Percentiles rank a stretch among this genome's conserved stretches.
phyloP scores from a whole-genome alignment of 2,329 filamentous ascomycete genomes.

The Fusarium lyarnte region DNA sequence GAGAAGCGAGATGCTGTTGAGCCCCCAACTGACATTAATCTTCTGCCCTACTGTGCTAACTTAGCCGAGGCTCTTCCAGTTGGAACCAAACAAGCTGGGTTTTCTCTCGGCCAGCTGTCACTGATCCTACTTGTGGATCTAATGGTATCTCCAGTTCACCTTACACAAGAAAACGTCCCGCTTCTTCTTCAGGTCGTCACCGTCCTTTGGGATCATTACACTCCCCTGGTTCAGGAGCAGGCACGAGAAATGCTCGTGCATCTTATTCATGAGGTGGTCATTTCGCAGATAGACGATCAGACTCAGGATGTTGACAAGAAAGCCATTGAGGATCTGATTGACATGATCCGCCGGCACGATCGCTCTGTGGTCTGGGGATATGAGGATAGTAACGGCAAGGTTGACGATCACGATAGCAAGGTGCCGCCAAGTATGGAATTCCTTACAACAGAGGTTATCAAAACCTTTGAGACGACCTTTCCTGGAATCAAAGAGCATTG shows the following conservation, averaged over 20 bases:
- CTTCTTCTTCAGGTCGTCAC: constrained; percentile 90
- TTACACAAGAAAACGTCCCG: constrained; percentile 82
- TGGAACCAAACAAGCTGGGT: constrained; percentile 89
- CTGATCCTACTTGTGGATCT: constrained; percentile 94
- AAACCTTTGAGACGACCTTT: constrained; percentile 85
- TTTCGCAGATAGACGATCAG: constrained; percentile 78
- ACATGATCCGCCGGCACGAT: constrained; percentile 86
- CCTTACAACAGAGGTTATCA: constrained; percentile 82
- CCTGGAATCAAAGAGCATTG: constrained; percentile 90
- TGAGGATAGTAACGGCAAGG: constrained; percentile 87
- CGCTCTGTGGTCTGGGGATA: constrained; percentile 91
- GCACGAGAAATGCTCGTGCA: constrained; percentile 98
- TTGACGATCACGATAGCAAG: constrained; percentile 76
- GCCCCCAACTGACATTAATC: constrained; percentile 76
- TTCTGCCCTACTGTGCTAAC: constrained; percentile 90
- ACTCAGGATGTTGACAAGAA: constrained; percentile 70
- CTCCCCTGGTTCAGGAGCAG: constrained; percentile 92
- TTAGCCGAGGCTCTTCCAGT: constrained; percentile 80
- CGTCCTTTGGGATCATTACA: constrained; percentile 98
- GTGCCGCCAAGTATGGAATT: constrained; percentile 90
- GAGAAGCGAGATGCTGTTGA: constrained; percentile 78
- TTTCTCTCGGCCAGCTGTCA: constrained; percentile 92
- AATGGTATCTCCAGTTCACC: constrained; percentile 89
- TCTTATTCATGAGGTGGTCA: constrained; percentile 93
- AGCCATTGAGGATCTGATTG: constrained; percentile 87